Evolutionary conservation across 345 rosid genomes (phyloP), one percentile per base, ranked within the genome.

Genomic region (Eucalyptus pauciflora): DNA sequence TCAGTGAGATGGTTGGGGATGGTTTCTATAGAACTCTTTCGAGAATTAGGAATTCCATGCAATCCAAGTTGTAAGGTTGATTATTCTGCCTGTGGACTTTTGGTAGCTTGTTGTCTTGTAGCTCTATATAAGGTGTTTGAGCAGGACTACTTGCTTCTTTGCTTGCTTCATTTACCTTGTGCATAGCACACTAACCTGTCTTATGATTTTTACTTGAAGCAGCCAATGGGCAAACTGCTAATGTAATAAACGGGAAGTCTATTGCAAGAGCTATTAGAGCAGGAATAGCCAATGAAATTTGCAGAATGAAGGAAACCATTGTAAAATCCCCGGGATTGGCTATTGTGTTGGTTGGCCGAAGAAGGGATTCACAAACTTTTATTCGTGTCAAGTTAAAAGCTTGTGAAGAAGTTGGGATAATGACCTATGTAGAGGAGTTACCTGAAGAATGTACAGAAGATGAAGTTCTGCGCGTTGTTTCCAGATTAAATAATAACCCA

Each of bases 371-470:
- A 3, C 33, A 33, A 6, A 67, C 92, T 86, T 92, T 80, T 71
- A 86, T 92, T 6, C 86, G 69, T 22, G 80, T 86, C 87, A 92
- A 92, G 89, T 50, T 46, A 29, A 92, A 89, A 87, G 91, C 93
- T 50, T 92, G 93, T 85, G 86, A 88, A 67, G 86, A 88, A 45
- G 91, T 90, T 60, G 93, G 93, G 46, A 89, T 92, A 13, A 52
- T 50, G 13, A 80, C 92, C 83, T 90, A 48, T 43, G 56, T 80
- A 33, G 49, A 79, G 50, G 52, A 86, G 50, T 60, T 90, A 4
- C 89, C 93, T 8, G 79, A 90, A 87, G 87, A 88, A 49, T 92
- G 90, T 50, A 45, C 88, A n/a, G 92, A 90, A 79, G 89, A 90
- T 51, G 87, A 90, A 85, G 87, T 92, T 79, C 46, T 92, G 29